Evolutionary conservation across 805 yeast species (phyloP), one percentile per base, ranked within the genome.

Genomic region (Kluyveromyces wickerhamii): DNA sequence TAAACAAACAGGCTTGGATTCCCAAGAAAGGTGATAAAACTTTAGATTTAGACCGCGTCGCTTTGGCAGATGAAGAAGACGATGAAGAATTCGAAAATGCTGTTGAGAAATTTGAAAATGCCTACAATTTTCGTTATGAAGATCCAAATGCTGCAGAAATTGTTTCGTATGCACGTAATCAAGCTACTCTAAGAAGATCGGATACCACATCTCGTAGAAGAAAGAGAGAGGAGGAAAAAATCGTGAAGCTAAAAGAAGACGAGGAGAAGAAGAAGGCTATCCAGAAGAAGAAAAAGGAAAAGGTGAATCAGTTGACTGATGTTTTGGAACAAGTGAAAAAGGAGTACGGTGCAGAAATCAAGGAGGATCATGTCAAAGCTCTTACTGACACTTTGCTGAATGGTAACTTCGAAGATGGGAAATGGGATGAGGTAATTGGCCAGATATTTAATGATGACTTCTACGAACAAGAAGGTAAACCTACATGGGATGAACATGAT

Each of bases 81-180:
- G 94, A 86, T 48, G 89, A 80, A 31, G 92, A 83, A 36, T 88
- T 88, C 51, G 96, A 89, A 32, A 83, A 85, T 27, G 92, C 94
- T 2, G 96, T 82, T 5, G 98, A 92, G 48, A 66, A 75, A 50
- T 87, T 85, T 49, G 98, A 92, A 59, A 76, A 77, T 43, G 96
- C 95, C 0, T 89, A 88, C 62, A 92, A 92, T 52, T 89, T 89
- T 69, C 73, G 98, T 55, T 92, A 73, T 56, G 98, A 92, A 60
- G 96, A 88, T 50, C 87, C 95, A 11, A 75, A 77, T 44, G 72
- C 95, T 5, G 85, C 89, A 0, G 96, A 89, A 51, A 84, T 92
- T 57, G 80, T 88, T 13, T 80, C 94, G 12, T 92, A 89, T 64
- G 96, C 97, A 2, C 86, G 98, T 72, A 79, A 68, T 27, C 96